phyloP scores from a whole-genome alignment of 139 green algal species.

The Desmodesmus armatus region DNA sequence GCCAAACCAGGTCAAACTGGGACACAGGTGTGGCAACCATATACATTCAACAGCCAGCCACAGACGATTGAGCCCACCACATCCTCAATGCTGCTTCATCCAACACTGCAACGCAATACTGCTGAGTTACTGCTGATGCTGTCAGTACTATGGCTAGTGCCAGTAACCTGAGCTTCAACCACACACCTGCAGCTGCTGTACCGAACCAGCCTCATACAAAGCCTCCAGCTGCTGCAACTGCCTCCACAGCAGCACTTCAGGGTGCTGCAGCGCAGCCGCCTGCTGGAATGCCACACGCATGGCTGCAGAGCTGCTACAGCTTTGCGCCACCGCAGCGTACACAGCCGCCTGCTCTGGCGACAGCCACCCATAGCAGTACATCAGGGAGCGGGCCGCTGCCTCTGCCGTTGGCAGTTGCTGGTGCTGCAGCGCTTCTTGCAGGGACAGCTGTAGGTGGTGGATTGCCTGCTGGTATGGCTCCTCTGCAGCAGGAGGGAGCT shows the following conservation, averaged over 20 bases:
- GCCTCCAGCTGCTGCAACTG: conserved; percentile 27
- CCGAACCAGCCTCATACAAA: no score
- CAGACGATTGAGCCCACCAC: no score
- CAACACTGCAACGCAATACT: no score
- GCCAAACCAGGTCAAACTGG: no score
- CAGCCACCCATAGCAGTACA: conserved; percentile 12
- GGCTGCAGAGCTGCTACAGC: not conserved
- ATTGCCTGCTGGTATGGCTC: not conserved
- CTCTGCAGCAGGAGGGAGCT: not conserved
- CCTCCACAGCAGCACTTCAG: conserved; percentile 17
- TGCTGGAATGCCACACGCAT: not conserved
- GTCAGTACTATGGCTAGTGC: no score
- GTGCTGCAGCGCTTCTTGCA: not conserved
- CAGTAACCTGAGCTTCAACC: not conserved
- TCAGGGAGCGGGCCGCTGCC: not conserved
- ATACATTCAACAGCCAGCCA: no score
- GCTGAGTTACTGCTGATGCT: no score
- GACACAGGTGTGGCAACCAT: no score
- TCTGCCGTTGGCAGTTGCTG: not conserved
- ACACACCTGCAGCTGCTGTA: not conserved
- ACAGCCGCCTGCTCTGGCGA: not conserved
- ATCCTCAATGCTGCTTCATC: no score
- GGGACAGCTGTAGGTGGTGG: conserved; percentile 1
- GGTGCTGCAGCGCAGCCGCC: not conserved
- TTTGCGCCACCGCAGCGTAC: conserved; percentile 5